These are phyloP conservation scores for Solanum hybrid DNA, from an alignment of 305 asterid genomes.

Conservation along the genomic window DNA sequence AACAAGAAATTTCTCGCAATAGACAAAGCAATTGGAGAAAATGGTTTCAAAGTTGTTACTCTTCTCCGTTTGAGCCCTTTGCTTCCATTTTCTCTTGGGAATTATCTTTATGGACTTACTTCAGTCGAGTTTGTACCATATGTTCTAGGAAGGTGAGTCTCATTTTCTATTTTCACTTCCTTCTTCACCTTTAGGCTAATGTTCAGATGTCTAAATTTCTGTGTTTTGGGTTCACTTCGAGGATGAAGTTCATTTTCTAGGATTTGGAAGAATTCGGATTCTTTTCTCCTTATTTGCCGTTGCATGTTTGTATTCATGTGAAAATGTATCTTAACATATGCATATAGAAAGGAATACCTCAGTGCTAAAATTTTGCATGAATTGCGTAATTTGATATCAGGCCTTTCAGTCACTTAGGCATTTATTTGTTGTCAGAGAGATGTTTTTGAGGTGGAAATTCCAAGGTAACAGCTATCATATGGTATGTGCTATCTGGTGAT, in stretches of 20 bases:
- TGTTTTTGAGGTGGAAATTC: background rate
- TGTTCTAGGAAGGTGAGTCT: slow-evolving; percentile 73
- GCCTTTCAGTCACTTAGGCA: background rate
- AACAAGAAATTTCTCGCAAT: slow-evolving; percentile 90
- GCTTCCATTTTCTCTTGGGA: slow-evolving; percentile 94
- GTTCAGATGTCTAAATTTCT: background rate
- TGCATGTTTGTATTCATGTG: background rate
- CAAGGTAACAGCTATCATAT: background rate
- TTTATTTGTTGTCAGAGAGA: background rate
- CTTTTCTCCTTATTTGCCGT: background rate
- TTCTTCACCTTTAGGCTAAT: background rate
- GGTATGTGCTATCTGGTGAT: background rate
- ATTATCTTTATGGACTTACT: slow-evolving; percentile 89
- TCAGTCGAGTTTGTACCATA: slow-evolving; percentile 87
- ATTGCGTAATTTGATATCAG: background rate
- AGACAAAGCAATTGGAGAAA: slow-evolving; percentile 95
- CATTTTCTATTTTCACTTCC: background rate
- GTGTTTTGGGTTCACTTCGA: background rate
- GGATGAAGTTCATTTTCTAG: background rate
- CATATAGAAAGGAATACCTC: background rate
- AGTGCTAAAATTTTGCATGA: background rate
- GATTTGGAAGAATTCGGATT: background rate
- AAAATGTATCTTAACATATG: background rate
- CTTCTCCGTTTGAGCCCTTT: slow-evolving; percentile 98
- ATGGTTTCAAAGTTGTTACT: slow-evolving; percentile 85